These are phyloP conservation scores for Phylloporus arenicola DNA, from an alignment of 768 basidiomycete genomes.

Conservation along the genomic window DNA sequence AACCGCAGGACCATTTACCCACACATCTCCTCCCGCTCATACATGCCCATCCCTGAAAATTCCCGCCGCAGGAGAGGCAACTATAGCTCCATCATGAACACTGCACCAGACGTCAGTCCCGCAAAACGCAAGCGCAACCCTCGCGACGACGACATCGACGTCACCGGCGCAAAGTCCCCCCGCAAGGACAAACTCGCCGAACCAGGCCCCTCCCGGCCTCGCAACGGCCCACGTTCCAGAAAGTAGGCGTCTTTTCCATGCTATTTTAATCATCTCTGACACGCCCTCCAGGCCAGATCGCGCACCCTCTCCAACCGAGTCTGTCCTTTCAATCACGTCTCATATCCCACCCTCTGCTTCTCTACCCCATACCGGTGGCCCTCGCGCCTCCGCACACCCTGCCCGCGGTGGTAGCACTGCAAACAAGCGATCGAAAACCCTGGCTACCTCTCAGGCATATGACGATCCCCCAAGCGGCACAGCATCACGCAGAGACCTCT, in stretches of 20 bases:
- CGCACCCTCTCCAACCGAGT: slow-evolving; percentile 66
- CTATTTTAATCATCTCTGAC: background rate
- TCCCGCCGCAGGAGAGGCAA: slow-evolving; percentile 57
- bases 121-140: slow-evolving; percentile 55
- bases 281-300: slow-evolving; percentile 49
- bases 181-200: slow-evolving; percentile 56
- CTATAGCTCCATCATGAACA: slow-evolving; percentile 49
- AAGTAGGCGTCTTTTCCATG: slow-evolving; percentile 41
- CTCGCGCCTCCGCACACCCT: slow-evolving; percentile 27
- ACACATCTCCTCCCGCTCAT: slow-evolving; percentile 65
- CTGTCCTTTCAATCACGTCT: slow-evolving; percentile 65
- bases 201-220: slow-evolving; percentile 37
- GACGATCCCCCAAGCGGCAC: slow-evolving; percentile 39
- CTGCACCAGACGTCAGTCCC: slow-evolving; percentile 53
- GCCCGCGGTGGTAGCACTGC: slow-evolving; percentile 29
- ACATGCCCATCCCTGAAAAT: slow-evolving; percentile 65
- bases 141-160: slow-evolving; percentile 63
- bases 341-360: slow-evolving; percentile 43
- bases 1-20: slow-evolving; percentile 67
- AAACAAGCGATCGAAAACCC: slow-evolving; percentile 41
- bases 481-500: slow-evolving; percentile 37
- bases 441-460: slow-evolving; percentile 35
- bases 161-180: slow-evolving; percentile 47
- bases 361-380: slow-evolving; percentile 24
- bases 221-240: slow-evolving; percentile 52